Evolutionary conservation across 140 eudicot genomes (phyloP).

Genomic region (Stevia rebaudiana): DNA sequence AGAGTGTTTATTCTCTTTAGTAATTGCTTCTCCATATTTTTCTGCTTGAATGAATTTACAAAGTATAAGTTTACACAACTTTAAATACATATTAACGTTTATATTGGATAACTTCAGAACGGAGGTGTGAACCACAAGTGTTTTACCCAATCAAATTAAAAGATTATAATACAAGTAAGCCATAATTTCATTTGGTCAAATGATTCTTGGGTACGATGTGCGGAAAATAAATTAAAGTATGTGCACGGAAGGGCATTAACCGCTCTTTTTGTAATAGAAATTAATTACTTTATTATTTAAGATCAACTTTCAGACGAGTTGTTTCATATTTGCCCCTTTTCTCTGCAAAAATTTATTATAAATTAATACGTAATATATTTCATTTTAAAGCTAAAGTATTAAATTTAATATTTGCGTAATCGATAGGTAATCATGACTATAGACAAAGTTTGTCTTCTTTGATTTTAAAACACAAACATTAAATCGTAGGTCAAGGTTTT

Average conservation of each 20-base stretch:
- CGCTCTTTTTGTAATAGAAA: constrained; percentile 15
- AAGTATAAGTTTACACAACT: no score
- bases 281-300: not conserved
- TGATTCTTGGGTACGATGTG: constrained; percentile 21
- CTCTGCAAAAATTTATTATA: not conserved
- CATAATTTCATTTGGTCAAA: constrained; percentile 29
- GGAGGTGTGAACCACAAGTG: no score
- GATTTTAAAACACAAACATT: constrained; percentile 6
- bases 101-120: no score
- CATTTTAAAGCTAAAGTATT: not conserved
- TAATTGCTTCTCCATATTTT: no score
- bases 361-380: not conserved
- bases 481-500: constrained; percentile 22
- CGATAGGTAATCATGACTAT: constrained; percentile 37
- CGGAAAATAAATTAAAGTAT: constrained; percentile 17
- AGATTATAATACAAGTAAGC: not conserved
- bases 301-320: constrained; percentile 17
- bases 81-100: no score
- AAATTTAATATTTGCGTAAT: constrained; percentile 1
- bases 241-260: constrained; percentile 39
- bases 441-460: constrained; percentile 31
- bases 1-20: no score
- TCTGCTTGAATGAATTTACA: no score
- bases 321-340: not conserved
- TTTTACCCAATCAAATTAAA: not conserved